Evolutionary conservation across 768 basidiomycete species (phyloP), one percentile per base, ranked within the genome.

Genomic region (Daedaleopsis sinensis): DNA sequence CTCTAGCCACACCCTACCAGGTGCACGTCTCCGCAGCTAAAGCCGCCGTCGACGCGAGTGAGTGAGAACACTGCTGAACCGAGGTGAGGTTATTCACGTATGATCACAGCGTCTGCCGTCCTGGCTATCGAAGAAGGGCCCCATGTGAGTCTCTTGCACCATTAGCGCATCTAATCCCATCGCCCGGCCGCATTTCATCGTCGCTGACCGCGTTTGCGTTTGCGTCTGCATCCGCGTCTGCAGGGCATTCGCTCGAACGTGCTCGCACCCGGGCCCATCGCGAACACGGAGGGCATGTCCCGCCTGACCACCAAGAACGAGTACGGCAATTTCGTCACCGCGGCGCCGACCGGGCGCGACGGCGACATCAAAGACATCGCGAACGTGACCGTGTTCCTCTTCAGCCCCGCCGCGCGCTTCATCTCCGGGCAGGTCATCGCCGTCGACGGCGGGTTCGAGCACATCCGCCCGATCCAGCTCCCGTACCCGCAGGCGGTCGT

Each of bases 21-120:
- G 93, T 86, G 9, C 96, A 98, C 69, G 94, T 96, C 13, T 93
- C 93, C 13, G 93, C 95, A 10, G 96, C 96, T 23, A 99, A 98
- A 74, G 95, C 96, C 0, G 96, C 84, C 18, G 86, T 98, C 38
- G 96, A 99, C 71, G 94, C 95, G 0, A 79, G 71, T 70, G 54
- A 65, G 71, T 67, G 48, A 36, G 63, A 63, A 48, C 11, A 24
- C 42, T n/a, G 24, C 23, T 15, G n/a, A 1, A 21, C 7, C 23
- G 47, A 49, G 56, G 24, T 46, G 35, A 42, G 12, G 12, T 36
- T 44, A 39, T 57, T 43, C 39, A 44, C 55, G 32, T 37, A 16
- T 44, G 48, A 44, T 27, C 48, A 49, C 66, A 72, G 71, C 95
- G 6, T 93, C 91, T 57, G 81, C 82, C 1, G 94, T 93, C 3